phyloP scores from a whole-genome alignment of 148 eudicot species.

The Rhododendron mucronatum region DNA sequence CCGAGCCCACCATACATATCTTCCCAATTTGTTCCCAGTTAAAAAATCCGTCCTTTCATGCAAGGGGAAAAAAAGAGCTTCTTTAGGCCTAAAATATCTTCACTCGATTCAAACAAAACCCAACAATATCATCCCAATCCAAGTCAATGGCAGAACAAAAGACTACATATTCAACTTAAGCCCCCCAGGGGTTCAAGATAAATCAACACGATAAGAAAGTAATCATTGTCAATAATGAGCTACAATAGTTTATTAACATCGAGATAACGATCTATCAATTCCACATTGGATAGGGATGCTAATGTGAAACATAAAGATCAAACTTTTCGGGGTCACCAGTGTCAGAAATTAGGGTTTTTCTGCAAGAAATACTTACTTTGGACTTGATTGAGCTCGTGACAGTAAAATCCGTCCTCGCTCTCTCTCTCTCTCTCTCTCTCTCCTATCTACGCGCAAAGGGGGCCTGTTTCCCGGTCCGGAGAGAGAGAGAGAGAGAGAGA shows the following conservation, averaged over 20 bases:
- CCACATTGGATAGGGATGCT: background rate
- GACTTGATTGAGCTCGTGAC: conserved; percentile 25
- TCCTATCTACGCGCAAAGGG: background rate
- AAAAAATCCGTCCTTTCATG: background rate
- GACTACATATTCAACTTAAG: background rate
- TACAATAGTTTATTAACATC: background rate
- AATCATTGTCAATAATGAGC: background rate
- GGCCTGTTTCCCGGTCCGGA: conserved; percentile 4
- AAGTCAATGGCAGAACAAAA: background rate
- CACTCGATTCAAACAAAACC: background rate
- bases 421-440: background rate
- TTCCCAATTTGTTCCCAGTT: background rate
- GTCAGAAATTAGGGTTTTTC: conserved; percentile 5
- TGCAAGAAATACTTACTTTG: conserved; percentile 29
- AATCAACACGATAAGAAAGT: background rate
- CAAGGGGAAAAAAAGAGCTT: background rate
- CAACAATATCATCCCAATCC: background rate
- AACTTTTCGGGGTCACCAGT: background rate
- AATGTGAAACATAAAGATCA: background rate
- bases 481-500: background rate
- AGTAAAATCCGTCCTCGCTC: background rate
- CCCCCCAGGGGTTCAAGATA: background rate
- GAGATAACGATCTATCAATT: background rate
- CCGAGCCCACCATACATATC: background rate
- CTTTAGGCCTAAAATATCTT: conserved; percentile 3